phyloP scores from a whole-genome alignment of 371 early-diverging fungal species.

The Circinella umbellata region DNA sequence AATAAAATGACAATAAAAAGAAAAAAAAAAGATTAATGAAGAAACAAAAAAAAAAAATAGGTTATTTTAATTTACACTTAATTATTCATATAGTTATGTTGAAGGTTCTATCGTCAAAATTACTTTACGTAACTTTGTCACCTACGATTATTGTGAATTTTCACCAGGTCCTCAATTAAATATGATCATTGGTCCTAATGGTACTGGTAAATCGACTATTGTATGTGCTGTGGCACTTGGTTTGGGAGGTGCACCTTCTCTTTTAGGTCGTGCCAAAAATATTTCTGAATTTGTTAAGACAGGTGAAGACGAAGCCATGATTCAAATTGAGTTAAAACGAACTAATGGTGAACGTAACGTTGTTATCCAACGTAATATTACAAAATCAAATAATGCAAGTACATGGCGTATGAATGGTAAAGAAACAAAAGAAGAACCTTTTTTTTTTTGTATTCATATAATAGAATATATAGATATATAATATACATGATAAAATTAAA shows the following conservation, averaged over 20 bases:
- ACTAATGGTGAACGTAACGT: conserved; percentile 47
- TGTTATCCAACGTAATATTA: conserved; percentile 72
- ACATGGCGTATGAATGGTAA: conserved; percentile 85
- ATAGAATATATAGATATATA: too few species aligned
- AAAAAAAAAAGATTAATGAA: background rate
- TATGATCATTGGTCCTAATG: conserved; percentile 98
- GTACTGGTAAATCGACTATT: conserved; percentile 98
- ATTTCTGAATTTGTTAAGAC: conserved; percentile 92
- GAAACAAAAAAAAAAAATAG: background rate
- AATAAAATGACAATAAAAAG: background rate
- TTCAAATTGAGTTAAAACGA: conserved; percentile 81
- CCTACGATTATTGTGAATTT: conserved; percentile 88
- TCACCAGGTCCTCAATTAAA: conserved; percentile 93
- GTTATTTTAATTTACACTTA: background rate
- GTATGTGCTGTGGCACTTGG: conserved; percentile 98
- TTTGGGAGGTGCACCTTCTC: conserved; percentile 86
- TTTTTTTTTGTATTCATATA: too few species aligned
- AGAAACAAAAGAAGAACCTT: background rate
- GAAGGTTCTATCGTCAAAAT: conserved; percentile 84
- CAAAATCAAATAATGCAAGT: conserved; percentile 67
- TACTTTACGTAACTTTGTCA: conserved; percentile 86
- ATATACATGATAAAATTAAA: too few species aligned
- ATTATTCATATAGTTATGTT: conserved; percentile 48
- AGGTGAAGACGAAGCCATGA: conserved; percentile 77
- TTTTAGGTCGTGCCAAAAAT: conserved; percentile 88